Base-by-base conservation (phyloP, 768 basidiomycete genomes). In the Mycena maculata region DNA sequence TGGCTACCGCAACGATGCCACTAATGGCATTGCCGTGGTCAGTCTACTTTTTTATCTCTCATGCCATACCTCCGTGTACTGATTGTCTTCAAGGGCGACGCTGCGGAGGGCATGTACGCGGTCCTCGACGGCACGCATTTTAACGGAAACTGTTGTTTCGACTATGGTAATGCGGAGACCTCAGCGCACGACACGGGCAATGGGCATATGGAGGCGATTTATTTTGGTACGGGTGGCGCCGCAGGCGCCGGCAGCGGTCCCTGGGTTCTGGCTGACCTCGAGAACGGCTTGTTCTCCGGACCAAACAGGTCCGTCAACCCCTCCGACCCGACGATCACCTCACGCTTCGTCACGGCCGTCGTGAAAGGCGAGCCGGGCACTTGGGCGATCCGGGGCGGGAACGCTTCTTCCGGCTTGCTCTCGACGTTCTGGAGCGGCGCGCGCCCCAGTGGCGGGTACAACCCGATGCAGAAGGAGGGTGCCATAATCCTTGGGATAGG, bases 21-120 rank as follows among this genome's bases (percentile, higher is more conserved):
- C 54, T 22, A 55, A 55, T 41, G 54, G 38, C 36, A 55, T 55
- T 39, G 54, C 54, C 27, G 54, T 55, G 54, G 54, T 55, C 54
- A 39, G 54, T 55, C 38, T 41, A 55, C 27, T 48, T 48, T 48
- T 27, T 48, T 28, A 48, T 16, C 27, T 13, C 23, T 53, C 52
- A 53, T 53, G 36, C 52, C 52, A 53, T 36, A 53, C 31, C 49
- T 52, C 31, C 49, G 52, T 53, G 22, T 53, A 53, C 25, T 42
- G 55, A 57, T 42, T 30, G 25, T 57, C 55, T 57, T 44, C 27
- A 42, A 57, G 55, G 55, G 55, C 25, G 55, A 57, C 28, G 55
- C 55, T 30, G 55, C 55, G 39, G 55, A 57, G 25, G 54, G 54
- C 54, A 39, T n/a, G 54, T 28, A 7, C n/a, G n/a, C n/a, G n/a